A percentile compares a stretch with the other conserved stretches of the same genome.
Conservation (phyloP, 177 flowering plant genomes). For the Tripterygium wilfordii region DNA sequence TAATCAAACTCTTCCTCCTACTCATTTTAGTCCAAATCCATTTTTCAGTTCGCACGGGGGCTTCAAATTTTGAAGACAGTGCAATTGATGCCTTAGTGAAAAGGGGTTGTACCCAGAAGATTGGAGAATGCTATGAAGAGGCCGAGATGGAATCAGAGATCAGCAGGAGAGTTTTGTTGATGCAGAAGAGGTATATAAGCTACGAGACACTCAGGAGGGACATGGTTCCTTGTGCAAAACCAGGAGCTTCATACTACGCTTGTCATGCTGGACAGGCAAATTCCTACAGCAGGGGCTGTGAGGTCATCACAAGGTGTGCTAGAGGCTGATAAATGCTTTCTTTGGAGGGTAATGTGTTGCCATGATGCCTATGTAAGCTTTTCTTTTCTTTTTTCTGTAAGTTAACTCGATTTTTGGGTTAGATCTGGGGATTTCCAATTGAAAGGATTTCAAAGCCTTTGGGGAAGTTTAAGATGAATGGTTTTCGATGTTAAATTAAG, state of each 20-base stretch:
- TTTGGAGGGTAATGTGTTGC: neutral
- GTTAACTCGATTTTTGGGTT: no score
- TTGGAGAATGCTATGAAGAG: conserved; percentile 32
- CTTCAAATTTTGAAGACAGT: conserved; percentile 19
- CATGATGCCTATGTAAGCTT: neutral
- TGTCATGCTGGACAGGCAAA: conserved; percentile 57
- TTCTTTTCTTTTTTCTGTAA: conserved; percentile 2
- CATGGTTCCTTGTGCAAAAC: conserved; percentile 55
- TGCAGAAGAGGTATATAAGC: conserved; percentile 65
- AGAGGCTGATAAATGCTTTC: no score
- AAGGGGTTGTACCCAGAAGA: conserved; percentile 23
- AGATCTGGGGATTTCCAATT: no score
- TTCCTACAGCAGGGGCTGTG: conserved; percentile 71
- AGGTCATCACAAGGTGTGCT: conserved; percentile 60
- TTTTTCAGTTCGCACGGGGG: conserved; percentile 22
- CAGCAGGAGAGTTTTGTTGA: conserved; percentile 51
- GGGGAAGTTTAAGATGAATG: no score
- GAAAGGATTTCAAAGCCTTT: no score
- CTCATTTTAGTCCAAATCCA: conserved; percentile 29
- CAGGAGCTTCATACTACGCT: conserved; percentile 81
- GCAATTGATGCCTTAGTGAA: conserved; percentile 26
- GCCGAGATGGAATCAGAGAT: conserved; percentile 51
- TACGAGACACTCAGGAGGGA: conserved; percentile 70
- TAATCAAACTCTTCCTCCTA: conserved; percentile 11
- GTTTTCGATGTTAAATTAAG: no score